These are phyloP conservation scores for Phytophthora quininea DNA, from an alignment of 352 stramenopile genomes.

Conservation along the genomic window DNA sequence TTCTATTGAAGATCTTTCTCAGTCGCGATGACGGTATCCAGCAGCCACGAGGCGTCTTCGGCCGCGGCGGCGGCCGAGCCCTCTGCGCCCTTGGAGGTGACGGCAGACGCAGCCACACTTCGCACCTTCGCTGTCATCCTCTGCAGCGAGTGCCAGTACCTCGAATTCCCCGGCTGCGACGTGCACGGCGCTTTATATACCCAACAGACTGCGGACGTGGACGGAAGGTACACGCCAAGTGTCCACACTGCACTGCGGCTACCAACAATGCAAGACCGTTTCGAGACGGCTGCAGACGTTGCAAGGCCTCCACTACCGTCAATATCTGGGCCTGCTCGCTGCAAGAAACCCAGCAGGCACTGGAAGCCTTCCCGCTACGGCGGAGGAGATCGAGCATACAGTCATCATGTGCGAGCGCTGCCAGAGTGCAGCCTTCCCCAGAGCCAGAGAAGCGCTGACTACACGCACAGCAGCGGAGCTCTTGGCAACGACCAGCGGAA, in stretches of 20 bases:
- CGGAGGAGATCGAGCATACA: slow-evolving; percentile 81
- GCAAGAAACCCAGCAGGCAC: slow-evolving; percentile 68
- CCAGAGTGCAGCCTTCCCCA: slow-evolving; percentile 75
- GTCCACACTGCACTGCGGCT: slow-evolving; percentile 76
- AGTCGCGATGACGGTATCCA: slow-evolving; percentile 57
- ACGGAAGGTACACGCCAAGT: slow-evolving; percentile 71
- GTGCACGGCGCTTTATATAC: slow-evolving; percentile 87
- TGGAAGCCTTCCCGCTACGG: slow-evolving; percentile 63
- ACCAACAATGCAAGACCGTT: slow-evolving; percentile 88
- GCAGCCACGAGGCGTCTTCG: slow-evolving; percentile 28
- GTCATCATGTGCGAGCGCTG: slow-evolving; percentile 77
- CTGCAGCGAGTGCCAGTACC: slow-evolving; percentile 81
- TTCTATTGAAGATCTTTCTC: slow-evolving; percentile 15
- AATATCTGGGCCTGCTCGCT: slow-evolving; percentile 76
- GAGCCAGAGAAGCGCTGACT: slow-evolving; percentile 71
- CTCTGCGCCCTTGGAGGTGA: background rate
- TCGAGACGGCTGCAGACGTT: slow-evolving; percentile 82
- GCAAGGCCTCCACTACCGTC: slow-evolving; percentile 73
- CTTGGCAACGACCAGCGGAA: slow-evolving; percentile 60
- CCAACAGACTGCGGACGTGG: slow-evolving; percentile 45
- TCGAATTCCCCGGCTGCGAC: slow-evolving; percentile 89
- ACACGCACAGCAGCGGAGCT: slow-evolving; percentile 55
- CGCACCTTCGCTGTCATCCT: slow-evolving; percentile 83
- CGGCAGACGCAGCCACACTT: slow-evolving; percentile 32
- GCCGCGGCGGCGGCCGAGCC: slow-evolving; percentile 6